Percentiles rank a stretch among this genome's conserved stretches.
phyloP scores from a whole-genome alignment of 148 eudicot genomes.

The Heliosperma pusillum region DNA sequence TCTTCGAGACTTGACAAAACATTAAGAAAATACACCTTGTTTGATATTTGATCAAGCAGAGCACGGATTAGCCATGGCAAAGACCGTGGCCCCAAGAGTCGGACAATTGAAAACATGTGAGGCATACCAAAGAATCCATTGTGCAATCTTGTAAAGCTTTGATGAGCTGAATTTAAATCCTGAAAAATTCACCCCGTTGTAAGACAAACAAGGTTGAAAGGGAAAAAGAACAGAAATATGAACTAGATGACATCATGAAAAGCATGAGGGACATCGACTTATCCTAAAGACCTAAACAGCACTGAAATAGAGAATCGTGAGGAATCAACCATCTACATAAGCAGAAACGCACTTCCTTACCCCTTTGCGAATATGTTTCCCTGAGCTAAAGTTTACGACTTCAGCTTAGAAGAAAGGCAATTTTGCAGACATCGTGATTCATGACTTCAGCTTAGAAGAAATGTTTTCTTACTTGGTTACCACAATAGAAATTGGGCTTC shows the following conservation, averaged over 20 bases:
- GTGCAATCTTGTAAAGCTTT: constrained; percentile 86
- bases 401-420: not conserved
- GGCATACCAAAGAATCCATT: constrained; percentile 94
- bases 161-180: constrained; percentile 97
- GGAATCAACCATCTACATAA: not conserved
- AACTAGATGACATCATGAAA: constrained; percentile 13
- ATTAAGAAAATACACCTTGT: constrained; percentile 48
- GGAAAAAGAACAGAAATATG: not conserved
- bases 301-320: not conserved
- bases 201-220: not conserved
- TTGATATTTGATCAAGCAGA: constrained; percentile 82
- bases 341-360: not conserved
- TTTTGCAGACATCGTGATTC: constrained; percentile 12
- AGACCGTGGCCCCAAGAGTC: constrained; percentile 82
- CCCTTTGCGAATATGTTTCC: not conserved
- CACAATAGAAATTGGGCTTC: constrained; percentile 89
- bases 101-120: constrained; percentile 74
- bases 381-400: constrained; percentile 3
- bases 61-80: constrained; percentile 99
- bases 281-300: constrained; percentile 8
- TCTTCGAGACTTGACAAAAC: not conserved
- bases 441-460: constrained; percentile 6
- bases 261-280: not conserved
- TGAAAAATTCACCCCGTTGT: constrained; percentile 19
- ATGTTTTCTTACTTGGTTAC: constrained; percentile 63